These are phyloP conservation scores for Paramyrothecium roridum DNA, from an alignment of 2,329 filamentous ascomycete species.

Conservation along the genomic window DNA sequence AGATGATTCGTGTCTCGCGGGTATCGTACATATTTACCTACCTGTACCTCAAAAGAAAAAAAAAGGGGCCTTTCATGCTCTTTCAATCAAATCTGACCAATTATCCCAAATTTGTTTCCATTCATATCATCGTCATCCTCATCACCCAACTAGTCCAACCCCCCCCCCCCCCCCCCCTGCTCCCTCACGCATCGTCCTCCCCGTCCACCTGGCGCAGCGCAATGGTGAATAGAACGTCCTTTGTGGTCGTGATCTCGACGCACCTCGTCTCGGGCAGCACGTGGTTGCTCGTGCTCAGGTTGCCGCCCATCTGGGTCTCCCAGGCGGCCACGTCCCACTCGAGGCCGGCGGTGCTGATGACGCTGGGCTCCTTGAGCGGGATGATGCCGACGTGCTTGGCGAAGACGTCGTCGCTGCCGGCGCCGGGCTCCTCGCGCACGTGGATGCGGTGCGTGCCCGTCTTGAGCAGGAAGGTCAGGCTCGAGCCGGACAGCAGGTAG, in stretches of 20 bases:
- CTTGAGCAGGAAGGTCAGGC: slow-evolving; percentile 78
- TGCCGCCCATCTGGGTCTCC: slow-evolving; percentile 71
- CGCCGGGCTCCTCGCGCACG: slow-evolving; percentile 44
- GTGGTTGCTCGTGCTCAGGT: slow-evolving; percentile 79
- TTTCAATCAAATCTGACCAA: neutral
- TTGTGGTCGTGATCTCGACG: slow-evolving; percentile 60
- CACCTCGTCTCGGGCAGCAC: slow-evolving; percentile 56
- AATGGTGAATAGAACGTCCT: slow-evolving; percentile 71
- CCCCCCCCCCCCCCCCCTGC: slow-evolving; percentile 7
- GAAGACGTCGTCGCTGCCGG: slow-evolving; percentile 49
- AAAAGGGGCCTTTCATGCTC: neutral
- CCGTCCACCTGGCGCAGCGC: slow-evolving; percentile 46
- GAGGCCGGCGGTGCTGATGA: slow-evolving; percentile 76
- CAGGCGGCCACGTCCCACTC: slow-evolving; percentile 90
- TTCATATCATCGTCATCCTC: neutral
- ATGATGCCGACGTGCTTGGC: slow-evolving; percentile 83
- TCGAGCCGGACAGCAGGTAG: slow-evolving; percentile 78
- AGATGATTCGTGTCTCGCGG: neutral
- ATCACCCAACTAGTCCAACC: too few relatives aligned
- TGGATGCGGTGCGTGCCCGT: slow-evolving; percentile 65
- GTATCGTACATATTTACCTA: neutral
- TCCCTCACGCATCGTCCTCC: slow-evolving; percentile 23
- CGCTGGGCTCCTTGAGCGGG: slow-evolving; percentile 73
- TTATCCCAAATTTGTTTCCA: slow-evolving; percentile 1
- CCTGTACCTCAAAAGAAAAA: neutral